Evolutionary conservation across 2,329 filamentous ascomycete species (phyloP), one percentile per base, ranked within the genome.

Genomic region (Fonsecaea pugnacius): DNA sequence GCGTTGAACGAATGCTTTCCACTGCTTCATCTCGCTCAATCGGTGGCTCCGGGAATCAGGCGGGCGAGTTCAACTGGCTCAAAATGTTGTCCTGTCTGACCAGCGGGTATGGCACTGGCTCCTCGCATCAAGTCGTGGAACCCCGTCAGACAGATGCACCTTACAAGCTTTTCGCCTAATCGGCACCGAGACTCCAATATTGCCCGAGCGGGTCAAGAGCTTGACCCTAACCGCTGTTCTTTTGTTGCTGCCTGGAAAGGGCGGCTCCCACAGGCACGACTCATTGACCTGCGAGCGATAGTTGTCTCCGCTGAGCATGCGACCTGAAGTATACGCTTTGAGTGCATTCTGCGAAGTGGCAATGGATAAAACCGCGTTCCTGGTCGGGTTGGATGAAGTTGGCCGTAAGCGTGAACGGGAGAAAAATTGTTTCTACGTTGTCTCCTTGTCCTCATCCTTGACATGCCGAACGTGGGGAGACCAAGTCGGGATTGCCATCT

Each of bases 391-490:
- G 9, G 35, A 38, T 8, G 21, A 16, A 27, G 21, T 12, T 33
- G 58, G 27, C 32, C 5, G 46, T 24, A 58, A 50, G n/a, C 21
- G 14, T 35, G 6, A 27, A 32, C 10, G n/a, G n/a, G 24, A 27
- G 14, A 18, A 58, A 50, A n/a, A 18, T 9, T 18, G 14, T 21
- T 1, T 24, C 14, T 21, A 32, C 16, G 24, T 16, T 27, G 18
- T 48, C 8, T 24, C n/a, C 10, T 33, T n/a, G 12, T 12, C 27
- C 35, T 32, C 27, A 7, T 30, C n/a, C n/a, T 33, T 10, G 56
- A 9, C 9, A 69, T 69, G 67, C 67, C 67, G 21, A 69, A 69
- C 38, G 66, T 67, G 36, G 67, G 67, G 35, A 65, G 63, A 56
- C 67, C 67, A 51, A 69, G 67, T 35, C 62, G 61, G 10, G 67